Evolutionary conservation across 2,329 filamentous ascomycete species (phyloP), one percentile per base, ranked within the genome.

Genomic region (Colletotrichum magnum): DNA sequence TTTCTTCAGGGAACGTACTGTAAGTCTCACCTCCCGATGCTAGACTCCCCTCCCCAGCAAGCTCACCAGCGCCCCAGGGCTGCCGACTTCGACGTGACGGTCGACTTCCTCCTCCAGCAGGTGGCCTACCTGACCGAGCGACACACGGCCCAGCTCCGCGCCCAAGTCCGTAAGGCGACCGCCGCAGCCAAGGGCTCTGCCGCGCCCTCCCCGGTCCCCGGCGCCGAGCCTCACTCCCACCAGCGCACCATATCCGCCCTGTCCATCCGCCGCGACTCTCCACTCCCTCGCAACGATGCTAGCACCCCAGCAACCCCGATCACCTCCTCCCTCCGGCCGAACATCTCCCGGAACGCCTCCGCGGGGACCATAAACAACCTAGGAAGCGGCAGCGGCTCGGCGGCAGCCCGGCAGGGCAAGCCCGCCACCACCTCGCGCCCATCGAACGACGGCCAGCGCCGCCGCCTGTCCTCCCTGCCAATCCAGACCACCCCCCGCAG

Each of bases 111-210:
- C 39, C 88, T 98, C 16, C 94, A 97, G 78, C 94, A 99, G 81
- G 94, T 94, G 72, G 94, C 94, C 79, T 97, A 94, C 88, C 88
- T 98, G 6, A 97, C 96, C 77, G 95, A 98, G 78, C 88, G 93
- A 59, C 94, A 98, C 82, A 88, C 97, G 32, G 93, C 93, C 0
- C 94, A 98, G 78, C 93, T 98, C 56, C 90, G 94, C 73, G 94
- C 93, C 21, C 94, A 98, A 81, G 94, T 98, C 84, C 90, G 93
- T 71, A 96, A 92, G 77, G 89, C 91, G 51, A 89, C 88, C 3
- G 87, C 86, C 6, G 85, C 86, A 3, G 85, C 84, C 24, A 85
- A 87, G 60, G 87, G 87, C 65, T 89, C 89, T 4, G 81, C 84
- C 18, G 85, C 86, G 1, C 85, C 87, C 1, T 90, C 90, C 2